Evolutionary conservation across 129 eudicot species (phyloP).

Genomic region (Heracleum sosnowskyi): DNA sequence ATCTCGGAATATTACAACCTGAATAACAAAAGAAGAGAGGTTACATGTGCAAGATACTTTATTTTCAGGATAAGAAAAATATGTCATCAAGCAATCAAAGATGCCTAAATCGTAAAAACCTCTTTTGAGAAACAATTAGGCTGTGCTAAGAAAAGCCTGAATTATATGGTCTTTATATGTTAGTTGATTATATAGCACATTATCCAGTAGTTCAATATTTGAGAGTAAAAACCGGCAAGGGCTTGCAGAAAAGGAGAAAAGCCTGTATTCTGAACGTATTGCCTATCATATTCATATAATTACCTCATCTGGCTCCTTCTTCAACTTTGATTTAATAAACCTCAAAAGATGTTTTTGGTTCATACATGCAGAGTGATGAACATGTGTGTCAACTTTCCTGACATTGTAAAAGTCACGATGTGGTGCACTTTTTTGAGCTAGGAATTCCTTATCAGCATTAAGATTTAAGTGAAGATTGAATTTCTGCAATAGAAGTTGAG

Average conservation of each 20-base stretch:
- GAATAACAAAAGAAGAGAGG: constrained; percentile 9
- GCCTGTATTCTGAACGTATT: not conserved
- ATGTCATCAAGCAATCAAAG: not conserved
- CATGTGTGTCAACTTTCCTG: constrained; percentile 95
- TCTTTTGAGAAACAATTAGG: not conserved
- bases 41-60: not conserved
- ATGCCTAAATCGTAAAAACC: not conserved
- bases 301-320: constrained; percentile 99
- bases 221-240: not conserved
- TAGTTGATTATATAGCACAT: not conserved
- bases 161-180: not conserved
- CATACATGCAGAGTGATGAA: constrained; percentile 98
- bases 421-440: constrained; percentile 95
- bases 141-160: not conserved
- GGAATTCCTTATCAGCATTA: constrained; percentile 87
- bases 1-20: constrained; percentile 98
- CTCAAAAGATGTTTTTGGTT: constrained; percentile 91
- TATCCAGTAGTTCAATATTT: not conserved
- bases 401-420: constrained; percentile 92
- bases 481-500: constrained; percentile 38
- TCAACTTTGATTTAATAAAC: constrained; percentile 91
- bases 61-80: not conserved
- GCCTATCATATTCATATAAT: not conserved
- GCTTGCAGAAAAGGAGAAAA: not conserved
- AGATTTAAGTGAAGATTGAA: constrained; percentile 94